Percentiles rank a stretch among this genome's conserved stretches.
Evolutionary conservation across 139 green algal species (phyloP).

Genomic region (Gonium pectorale): DNA sequence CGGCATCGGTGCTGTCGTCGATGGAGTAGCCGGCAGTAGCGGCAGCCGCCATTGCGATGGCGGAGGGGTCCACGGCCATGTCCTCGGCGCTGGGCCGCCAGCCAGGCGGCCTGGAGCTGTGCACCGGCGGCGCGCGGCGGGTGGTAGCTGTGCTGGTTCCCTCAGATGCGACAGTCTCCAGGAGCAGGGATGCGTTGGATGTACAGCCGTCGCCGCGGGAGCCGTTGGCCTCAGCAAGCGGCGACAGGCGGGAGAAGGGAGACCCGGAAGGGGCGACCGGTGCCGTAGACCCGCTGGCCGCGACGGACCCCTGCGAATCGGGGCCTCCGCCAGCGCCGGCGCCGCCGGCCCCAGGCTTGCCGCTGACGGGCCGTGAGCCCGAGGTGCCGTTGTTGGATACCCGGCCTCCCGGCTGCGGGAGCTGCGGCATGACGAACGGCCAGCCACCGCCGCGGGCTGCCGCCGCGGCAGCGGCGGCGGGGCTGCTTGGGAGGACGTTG

Average conservation of each 20-base stretch:
- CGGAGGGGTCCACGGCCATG: not conserved
- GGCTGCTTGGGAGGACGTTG: not conserved
- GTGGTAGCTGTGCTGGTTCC: not conserved
- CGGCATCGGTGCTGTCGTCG: not conserved
- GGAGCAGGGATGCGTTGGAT: not conserved
- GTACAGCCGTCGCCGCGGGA: too few relatives aligned
- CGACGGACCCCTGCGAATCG: too few relatives aligned
- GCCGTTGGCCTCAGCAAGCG: too few relatives aligned
- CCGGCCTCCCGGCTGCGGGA: not conserved
- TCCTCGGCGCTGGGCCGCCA: not conserved
- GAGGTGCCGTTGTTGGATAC: not conserved
- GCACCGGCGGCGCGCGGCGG: not conserved
- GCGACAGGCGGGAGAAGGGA: too few relatives aligned
- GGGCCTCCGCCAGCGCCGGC: not conserved
- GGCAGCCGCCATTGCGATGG: too few relatives aligned
- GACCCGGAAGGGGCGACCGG: too few relatives aligned
- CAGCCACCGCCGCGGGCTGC: constrained; percentile 5
- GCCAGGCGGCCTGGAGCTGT: constrained; percentile 1
- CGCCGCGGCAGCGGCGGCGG: not conserved
- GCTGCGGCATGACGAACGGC: constrained; percentile 32
- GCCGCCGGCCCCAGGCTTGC: not conserved
- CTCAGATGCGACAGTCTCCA: not conserved
- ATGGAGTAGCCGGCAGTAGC: not conserved
- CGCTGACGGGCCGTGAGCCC: too few relatives aligned
- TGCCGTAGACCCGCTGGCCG: too few relatives aligned